phyloP scores from a whole-genome alignment of 2,329 filamentous ascomycete genomes.

The Pezicula rhizophila region DNA sequence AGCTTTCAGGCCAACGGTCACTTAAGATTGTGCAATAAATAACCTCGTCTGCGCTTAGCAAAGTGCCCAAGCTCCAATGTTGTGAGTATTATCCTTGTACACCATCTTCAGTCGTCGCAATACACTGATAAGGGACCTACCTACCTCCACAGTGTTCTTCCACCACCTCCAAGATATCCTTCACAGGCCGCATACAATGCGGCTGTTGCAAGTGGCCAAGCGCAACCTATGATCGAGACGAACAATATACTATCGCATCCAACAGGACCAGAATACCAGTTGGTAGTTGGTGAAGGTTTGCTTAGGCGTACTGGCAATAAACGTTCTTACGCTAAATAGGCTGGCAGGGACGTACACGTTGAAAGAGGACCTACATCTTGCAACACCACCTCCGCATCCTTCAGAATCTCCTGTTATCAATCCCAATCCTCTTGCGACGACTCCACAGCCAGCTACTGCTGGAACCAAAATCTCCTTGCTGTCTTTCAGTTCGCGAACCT shows the following conservation, averaged over 20 bases:
- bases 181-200: conserved; percentile 67
- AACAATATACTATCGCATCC: conserved; percentile 83
- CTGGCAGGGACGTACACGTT: conserved; percentile 75
- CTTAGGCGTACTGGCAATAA: conserved; percentile 4
- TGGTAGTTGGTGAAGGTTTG: conserved; percentile 86
- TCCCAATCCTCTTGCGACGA: conserved; percentile 85
- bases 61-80: conserved; percentile 18
- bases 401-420: conserved; percentile 84
- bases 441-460: conserved; percentile 71
- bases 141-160: conserved; percentile 53
- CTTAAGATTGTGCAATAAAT: not conserved
- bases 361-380: conserved; percentile 85
- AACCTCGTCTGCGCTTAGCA: conserved; percentile 38
- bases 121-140: conserved; percentile 14
- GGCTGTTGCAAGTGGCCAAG: conserved; percentile 60
- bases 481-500: conserved; percentile 23
- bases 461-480: conserved; percentile 82
- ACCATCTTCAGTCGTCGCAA: conserved; percentile 3
- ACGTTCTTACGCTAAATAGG: conserved; percentile 8
- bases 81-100: conserved; percentile 17
- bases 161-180: conserved; percentile 80
- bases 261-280: conserved; percentile 75
- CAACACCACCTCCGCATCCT: conserved; percentile 90
- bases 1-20: too few relatives aligned
- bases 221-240: conserved; percentile 79